These are phyloP conservation scores for Salisapilia sapeloensis DNA, from an alignment of 352 stramenopile species.

Conservation along the genomic window DNA sequence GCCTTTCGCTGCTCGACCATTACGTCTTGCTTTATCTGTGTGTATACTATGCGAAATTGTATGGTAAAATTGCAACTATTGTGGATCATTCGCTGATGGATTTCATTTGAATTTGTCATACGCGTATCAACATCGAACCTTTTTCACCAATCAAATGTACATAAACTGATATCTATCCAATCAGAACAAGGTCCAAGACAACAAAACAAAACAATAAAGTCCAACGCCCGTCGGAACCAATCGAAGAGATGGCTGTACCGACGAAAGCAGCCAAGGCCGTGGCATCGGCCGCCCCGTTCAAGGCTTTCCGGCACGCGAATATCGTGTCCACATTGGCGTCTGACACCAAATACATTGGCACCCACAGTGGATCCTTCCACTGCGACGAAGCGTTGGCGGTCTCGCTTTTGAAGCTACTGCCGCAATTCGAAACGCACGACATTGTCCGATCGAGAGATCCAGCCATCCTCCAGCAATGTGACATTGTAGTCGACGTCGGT, in stretches of 20 bases:
- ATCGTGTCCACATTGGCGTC: conserved; percentile 26
- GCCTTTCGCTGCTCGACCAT: too few species aligned
- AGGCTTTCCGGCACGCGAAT: conserved; percentile 28
- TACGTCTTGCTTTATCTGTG: too few species aligned
- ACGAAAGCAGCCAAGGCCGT: conserved; percentile 54
- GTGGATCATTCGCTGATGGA: too few species aligned
- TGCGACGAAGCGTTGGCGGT: conserved; percentile 97
- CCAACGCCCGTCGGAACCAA: too few species aligned
- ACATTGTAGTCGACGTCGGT: conserved; percentile 95
- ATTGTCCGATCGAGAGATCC: conserved; percentile 82
- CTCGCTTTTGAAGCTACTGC: conserved; percentile 91
- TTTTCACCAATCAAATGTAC: too few species aligned
- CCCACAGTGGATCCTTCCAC: conserved; percentile 96
- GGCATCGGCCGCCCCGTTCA: conserved; percentile 33
- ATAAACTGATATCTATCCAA: too few species aligned
- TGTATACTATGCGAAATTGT: too few species aligned
- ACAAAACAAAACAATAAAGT: too few species aligned
- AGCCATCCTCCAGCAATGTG: conserved; percentile 79
- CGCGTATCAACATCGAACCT: too few species aligned
- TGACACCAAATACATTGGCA: conserved; percentile 85
- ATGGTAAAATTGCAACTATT: too few species aligned
- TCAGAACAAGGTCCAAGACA: too few species aligned
- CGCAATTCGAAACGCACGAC: conserved; percentile 73
- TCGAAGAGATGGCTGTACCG: conserved; percentile 29
- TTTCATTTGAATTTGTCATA: too few species aligned